Base-by-base conservation (phyloP, 2,329 filamentous ascomycete genomes). In the Penicillium sp. region DNA sequence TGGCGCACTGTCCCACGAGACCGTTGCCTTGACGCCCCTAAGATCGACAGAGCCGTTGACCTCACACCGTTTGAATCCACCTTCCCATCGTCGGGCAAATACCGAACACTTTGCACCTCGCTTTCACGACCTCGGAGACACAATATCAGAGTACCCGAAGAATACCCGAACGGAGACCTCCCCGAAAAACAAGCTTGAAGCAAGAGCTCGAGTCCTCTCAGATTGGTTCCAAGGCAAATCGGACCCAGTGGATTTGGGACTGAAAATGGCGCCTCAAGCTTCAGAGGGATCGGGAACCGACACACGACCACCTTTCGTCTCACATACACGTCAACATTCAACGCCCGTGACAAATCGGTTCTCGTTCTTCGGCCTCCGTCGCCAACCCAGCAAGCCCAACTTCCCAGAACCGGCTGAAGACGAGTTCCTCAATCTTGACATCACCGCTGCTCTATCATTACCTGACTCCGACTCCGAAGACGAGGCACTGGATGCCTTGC, bases 401-500 rank as follows among this genome's bases (percentile, higher is more conserved):
- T 65, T 24, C 61, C 67, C 70, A 6, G 72, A 72, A 50, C 72
- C 70, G 8, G 70, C 78, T n/a, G 67, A 72, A 38, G 83, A 86
- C 61, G 79, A 82, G 53, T 71, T 86, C 22, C 68, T 82, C 7
- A 80, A 78, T 50, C 67, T 86, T 41, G 81, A 84, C 66, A 79
- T 86, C 59, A 72, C 74, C 34, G 73, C 76, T 27, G 73, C 80
- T 5, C 76, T 86, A 39, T 84, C 83, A 59, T 81, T 83, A 5
- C 70, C 79, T 34, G 79, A 78, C 2, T 73, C 77, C 1, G 68
- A 75, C 13, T 75, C 81, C 16, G 77, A 77, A 2, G 80, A 82
- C 5, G 77, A 80, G 40, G 79, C 81, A 1, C 81, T 85, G 71
- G 78, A 84, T 63, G 78, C 79, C 51, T 76, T 87, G 11, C 78